Base-by-base conservation (phyloP, 139 green algal genomes). In the Volvox reticuliferus region DNA sequence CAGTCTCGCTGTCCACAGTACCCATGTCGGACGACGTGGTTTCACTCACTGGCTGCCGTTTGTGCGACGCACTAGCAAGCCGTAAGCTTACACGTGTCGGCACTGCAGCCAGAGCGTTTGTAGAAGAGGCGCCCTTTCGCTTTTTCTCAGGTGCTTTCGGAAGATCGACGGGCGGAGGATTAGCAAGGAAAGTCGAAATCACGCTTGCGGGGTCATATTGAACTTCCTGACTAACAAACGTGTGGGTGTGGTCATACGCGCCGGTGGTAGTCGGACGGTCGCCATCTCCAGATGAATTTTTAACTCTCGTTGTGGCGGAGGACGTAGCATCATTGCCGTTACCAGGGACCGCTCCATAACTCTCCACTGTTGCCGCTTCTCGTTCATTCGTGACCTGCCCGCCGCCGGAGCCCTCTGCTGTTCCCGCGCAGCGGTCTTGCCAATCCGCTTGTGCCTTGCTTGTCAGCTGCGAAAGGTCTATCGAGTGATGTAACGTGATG, bases 181-280 rank as follows among this genome's bases (percentile, higher is more conserved):
- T 17, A 30, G 84, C 84, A 2, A 55, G 36, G 84, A 89, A 89
- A 1, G 67, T 71, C 0, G 37, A 67, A 0, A 89, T 18, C n/a
- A 82, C 68, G 6, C 22, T 35, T 20, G 13, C 68, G 6, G 84
- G 37, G 69, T 89, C 69, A 50, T 89, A 82, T 12, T 50, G 24
- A 0, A 63, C 20, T 30, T 71, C 37, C 84, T 89, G 84, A 67
- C 84, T 89, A 19, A 89, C 84, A 44, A 89, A 89, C 17, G 36
- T 33, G 84, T 89, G 26, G 65, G 33, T 44, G 33, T n/a, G 6
- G 44, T 30, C 26, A 44, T 18, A 73, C 14, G 13, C 13, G 32
- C 30, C 55, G 62, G 19, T 32, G n/a, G 12, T 24, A 12, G 65
- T 73, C 16, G 65, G 65, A 28, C 12, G 2, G 65, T 73, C 65